Conservation (phyloP, 225 moss, liverwort and hornwort species). For the Ulota crispa region DNA sequence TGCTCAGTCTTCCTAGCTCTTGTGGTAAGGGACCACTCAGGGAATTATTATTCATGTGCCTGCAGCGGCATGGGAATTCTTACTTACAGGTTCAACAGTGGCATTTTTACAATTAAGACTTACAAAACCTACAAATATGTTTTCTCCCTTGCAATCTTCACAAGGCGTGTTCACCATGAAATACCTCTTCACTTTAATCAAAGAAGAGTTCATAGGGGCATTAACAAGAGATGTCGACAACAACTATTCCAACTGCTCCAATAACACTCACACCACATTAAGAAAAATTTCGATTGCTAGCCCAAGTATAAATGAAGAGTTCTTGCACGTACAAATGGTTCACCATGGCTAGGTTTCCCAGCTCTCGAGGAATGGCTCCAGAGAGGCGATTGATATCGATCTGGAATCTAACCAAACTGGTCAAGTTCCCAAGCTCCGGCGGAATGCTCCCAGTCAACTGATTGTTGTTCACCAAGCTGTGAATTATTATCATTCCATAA, state of each 20-base stretch:
- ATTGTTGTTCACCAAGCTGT: conserved; percentile 35
- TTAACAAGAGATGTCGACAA: not conserved
- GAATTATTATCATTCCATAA: conserved; percentile 1
- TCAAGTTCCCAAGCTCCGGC: conserved; percentile 14
- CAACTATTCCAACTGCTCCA: not conserved
- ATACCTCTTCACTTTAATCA: no score
- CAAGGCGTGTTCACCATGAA: not conserved
- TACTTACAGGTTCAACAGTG: not conserved
- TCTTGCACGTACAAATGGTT: conserved; percentile 62
- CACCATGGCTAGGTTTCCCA: conserved; percentile 51
- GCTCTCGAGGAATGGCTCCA: conserved; percentile 46
- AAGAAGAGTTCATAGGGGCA: no score
- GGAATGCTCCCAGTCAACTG: conserved; percentile 16
- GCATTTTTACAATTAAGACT: not conserved
- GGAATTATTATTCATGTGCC: conserved; percentile 85
- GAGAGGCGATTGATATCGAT: conserved; percentile 38
- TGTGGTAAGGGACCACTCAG: conserved; percentile 44
- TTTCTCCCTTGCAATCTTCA: not conserved
- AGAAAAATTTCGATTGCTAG: not conserved
- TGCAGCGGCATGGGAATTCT: conserved; percentile 21
- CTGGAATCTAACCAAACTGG: conserved; percentile 30
- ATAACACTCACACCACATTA: not conserved
- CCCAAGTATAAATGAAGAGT: not conserved
- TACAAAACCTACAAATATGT: not conserved
- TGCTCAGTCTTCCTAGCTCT: conserved; percentile 43